Conservation (phyloP, 768 basidiomycete species). For the Tricholoma sp. region DNA sequence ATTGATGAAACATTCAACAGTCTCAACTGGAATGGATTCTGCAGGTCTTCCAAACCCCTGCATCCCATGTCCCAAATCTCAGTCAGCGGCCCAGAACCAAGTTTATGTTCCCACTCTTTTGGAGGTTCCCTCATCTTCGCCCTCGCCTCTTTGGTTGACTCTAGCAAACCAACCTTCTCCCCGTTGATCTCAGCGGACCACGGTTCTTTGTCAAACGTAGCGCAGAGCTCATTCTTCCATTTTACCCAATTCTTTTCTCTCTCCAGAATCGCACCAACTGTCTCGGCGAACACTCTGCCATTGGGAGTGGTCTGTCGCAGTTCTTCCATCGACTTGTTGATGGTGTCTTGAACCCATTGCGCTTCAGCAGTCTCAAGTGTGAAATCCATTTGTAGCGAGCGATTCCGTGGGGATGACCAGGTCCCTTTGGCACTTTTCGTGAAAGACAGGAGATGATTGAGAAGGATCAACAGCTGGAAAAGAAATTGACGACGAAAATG, state of each 20-base stretch:
- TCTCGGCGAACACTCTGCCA: constrained; percentile 72
- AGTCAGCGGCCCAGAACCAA: constrained; percentile 67
- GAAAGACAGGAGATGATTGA: constrained; percentile 70
- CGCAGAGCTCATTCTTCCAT: constrained; percentile 84
- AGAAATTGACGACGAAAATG: constrained; percentile 92
- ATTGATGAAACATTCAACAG: background rate
- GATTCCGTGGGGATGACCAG: constrained; percentile 63
- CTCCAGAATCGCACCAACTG: constrained; percentile 65
- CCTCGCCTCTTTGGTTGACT: constrained; percentile 50
- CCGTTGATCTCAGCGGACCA: constrained; percentile 48
- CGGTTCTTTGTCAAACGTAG: constrained; percentile 72
- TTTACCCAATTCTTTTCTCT: constrained; percentile 87
- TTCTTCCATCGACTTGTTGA: constrained; percentile 52
- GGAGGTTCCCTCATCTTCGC: constrained; percentile 52
- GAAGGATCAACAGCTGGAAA: constrained; percentile 77
- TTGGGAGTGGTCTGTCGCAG: constrained; percentile 74
- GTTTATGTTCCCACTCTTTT: constrained; percentile 56
- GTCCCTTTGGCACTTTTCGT: constrained; percentile 60
- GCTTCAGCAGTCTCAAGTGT: constrained; percentile 62
- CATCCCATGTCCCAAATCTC: constrained; percentile 87
- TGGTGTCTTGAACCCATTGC: constrained; percentile 74
- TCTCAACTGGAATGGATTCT: constrained; percentile 62
- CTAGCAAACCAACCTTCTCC: constrained; percentile 51
- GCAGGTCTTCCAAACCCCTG: constrained; percentile 53
- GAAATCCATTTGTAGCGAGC: constrained; percentile 82